Percentiles rank a stretch among this genome's conserved stretches.
Conservation (phyloP, 192 early-diverging fungal species). For the Borealophlyctis nickersoniae region DNA sequence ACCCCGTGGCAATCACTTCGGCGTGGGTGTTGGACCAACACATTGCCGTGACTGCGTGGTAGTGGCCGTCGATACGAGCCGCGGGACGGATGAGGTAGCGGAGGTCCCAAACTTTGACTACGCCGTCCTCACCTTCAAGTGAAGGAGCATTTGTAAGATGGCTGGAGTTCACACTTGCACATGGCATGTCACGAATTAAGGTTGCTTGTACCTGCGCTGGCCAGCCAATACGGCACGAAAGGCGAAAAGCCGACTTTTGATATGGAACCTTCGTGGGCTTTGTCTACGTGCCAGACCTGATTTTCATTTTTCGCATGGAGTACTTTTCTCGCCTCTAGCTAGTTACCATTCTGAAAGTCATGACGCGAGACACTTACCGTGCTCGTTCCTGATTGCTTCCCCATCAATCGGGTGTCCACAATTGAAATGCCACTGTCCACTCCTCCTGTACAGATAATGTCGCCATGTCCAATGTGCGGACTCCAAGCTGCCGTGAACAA, state of each 20-base stretch:
- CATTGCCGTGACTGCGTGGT: slow-evolving; percentile 41
- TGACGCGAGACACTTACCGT: too few relatives aligned
- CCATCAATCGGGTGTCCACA: slow-evolving; percentile 38
- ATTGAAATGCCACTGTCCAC: slow-evolving; percentile 40
- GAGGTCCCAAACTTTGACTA: slow-evolving; percentile 70
- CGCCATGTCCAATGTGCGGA: slow-evolving; percentile 47
- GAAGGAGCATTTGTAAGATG: too few relatives aligned
- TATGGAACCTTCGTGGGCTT: slow-evolving; percentile 43
- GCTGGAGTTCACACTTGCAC: too few relatives aligned
- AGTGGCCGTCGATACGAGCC: slow-evolving; percentile 53
- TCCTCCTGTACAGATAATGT: slow-evolving; percentile 33
- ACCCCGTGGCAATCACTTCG: slow-evolving; percentile 59
- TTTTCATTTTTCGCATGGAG: too few relatives aligned
- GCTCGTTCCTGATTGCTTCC: slow-evolving; percentile 3
- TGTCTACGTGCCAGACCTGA: slow-evolving; percentile 49
- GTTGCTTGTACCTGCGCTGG: slow-evolving; percentile 42
- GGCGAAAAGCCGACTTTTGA: slow-evolving; percentile 66
- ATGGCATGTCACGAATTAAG: background rate
- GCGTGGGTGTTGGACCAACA: slow-evolving; percentile 70
- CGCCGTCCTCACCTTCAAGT: slow-evolving; percentile 50
- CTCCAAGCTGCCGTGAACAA: slow-evolving; percentile 35
- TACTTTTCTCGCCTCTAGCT: too few relatives aligned
- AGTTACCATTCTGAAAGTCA: too few relatives aligned
- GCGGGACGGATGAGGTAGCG: slow-evolving; percentile 50
- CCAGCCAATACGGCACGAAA: slow-evolving; percentile 76